Conservation (phyloP, 2,329 filamentous ascomycete species). For the Diaporthe vexans region DNA sequence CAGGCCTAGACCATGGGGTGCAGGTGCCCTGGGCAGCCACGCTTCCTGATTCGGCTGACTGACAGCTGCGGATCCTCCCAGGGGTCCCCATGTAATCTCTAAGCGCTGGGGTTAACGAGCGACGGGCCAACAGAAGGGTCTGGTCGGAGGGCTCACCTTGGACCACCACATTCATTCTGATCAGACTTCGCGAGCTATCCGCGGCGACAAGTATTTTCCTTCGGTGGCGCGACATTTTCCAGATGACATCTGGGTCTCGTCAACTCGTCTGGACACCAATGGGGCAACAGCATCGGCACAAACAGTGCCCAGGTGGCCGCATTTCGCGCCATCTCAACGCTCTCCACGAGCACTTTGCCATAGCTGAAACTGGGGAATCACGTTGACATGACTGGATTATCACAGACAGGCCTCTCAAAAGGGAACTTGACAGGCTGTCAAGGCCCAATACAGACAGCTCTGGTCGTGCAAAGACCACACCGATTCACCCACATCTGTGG, state of each 20-base stretch:
- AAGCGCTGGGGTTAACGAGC: conserved; percentile 19
- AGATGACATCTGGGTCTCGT: background rate
- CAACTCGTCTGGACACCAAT: background rate
- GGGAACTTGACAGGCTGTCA: background rate
- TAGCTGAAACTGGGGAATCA: background rate
- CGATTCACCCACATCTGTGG: background rate
- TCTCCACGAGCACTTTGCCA: background rate
- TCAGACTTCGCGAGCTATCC: background rate
- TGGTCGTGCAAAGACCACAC: background rate
- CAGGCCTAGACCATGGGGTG: conserved; percentile 4
- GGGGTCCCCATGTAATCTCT: conserved; percentile 26
- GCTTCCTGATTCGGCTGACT: conserved; percentile 6
- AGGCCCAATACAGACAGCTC: background rate
- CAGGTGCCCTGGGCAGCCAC: background rate
- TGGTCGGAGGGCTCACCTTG: background rate
- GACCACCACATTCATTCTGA: background rate
- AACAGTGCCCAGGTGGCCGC: background rate
- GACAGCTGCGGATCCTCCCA: background rate
- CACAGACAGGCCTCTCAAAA: background rate
- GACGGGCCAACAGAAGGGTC: conserved; percentile 8
- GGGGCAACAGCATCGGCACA: too few species aligned
- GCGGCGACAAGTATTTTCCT: background rate
- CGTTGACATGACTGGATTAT: background rate
- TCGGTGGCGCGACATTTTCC: background rate
- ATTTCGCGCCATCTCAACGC: background rate